phyloP scores from a whole-genome alignment of 306 rosid genomes.

The Myrica gale region DNA sequence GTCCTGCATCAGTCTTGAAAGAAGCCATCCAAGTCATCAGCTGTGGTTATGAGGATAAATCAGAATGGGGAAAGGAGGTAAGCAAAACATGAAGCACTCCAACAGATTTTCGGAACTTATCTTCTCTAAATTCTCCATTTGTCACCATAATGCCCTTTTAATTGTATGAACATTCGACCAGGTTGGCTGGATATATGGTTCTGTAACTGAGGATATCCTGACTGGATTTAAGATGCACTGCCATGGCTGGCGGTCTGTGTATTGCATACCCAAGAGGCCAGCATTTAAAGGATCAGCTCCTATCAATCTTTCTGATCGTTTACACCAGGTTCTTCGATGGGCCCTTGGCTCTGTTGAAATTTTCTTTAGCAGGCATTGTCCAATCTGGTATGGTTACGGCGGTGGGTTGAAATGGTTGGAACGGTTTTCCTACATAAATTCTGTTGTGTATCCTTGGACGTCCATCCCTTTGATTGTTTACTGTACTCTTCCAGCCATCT shows the following conservation, averaged over 20 bases:
- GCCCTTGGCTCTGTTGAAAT: constrained; percentile 98
- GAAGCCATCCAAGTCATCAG: constrained; percentile 96
- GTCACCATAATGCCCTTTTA: constrained; percentile 14
- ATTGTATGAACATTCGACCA: constrained; percentile 30
- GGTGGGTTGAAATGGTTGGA: constrained; percentile 84
- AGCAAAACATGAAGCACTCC: constrained; percentile 3
- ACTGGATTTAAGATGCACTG: constrained; percentile 99
- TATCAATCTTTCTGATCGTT: constrained; percentile 90
- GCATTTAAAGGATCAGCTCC: constrained; percentile 99
- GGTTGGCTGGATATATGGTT: constrained; percentile 99
- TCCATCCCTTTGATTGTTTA: constrained; percentile 85
- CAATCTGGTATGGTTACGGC: constrained; percentile 94
- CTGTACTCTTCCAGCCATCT: constrained; percentile 90
- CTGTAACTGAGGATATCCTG: constrained; percentile 97
- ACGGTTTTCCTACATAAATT: constrained; percentile 83
- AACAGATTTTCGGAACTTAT: not conserved
- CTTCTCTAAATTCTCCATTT: constrained; percentile 16
- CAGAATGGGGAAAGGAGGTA: constrained; percentile 99
- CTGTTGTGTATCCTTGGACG: constrained; percentile 90
- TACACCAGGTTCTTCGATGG: constrained; percentile 97
- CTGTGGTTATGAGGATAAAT: constrained; percentile 97
- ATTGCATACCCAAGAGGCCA: constrained; percentile 82
- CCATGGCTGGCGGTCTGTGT: constrained; percentile 98
- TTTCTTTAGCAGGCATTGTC: constrained; percentile 89
- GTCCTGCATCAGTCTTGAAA: constrained; percentile 83